Evolutionary conservation across 2,329 filamentous ascomycete genomes (phyloP).

Genomic region (Pezicula radicicola): DNA sequence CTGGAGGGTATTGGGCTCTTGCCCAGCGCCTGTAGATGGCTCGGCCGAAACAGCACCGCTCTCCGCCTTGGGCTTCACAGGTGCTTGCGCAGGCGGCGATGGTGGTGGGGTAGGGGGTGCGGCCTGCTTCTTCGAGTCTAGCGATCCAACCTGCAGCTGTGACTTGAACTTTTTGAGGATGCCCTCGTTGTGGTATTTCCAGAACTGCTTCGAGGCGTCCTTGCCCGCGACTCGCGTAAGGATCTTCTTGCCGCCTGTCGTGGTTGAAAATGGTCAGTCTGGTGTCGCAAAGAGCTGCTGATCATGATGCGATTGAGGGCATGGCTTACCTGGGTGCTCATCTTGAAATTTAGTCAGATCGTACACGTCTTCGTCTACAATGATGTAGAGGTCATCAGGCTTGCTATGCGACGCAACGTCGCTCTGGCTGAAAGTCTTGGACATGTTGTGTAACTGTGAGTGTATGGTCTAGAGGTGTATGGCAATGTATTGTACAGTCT

Average conservation of each 20-base stretch:
- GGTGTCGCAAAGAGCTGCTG: neutral
- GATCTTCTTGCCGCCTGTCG: slow-evolving; percentile 35
- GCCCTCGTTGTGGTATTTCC: slow-evolving; percentile 32
- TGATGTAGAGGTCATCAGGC: slow-evolving; percentile 78
- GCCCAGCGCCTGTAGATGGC: slow-evolving; percentile 39
- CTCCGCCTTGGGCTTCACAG: slow-evolving; percentile 56
- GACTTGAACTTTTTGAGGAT: slow-evolving; percentile 63
- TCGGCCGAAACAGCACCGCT: slow-evolving; percentile 47
- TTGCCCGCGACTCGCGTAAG: slow-evolving; percentile 30
- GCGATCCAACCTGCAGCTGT: slow-evolving; percentile 83
- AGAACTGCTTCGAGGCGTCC: slow-evolving; percentile 30
- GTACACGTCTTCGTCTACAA: slow-evolving; percentile 94
- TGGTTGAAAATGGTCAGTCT: slow-evolving; percentile 38
- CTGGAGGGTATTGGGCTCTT: slow-evolving; percentile 64
- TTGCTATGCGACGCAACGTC: slow-evolving; percentile 95
- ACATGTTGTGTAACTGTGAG: slow-evolving; percentile 53
- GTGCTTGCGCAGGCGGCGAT: slow-evolving; percentile 39
- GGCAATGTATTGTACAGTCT: no score
- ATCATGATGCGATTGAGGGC: neutral
- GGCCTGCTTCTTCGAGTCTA: slow-evolving; percentile 77
- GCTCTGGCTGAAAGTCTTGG: slow-evolving; percentile 76
- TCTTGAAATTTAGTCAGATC: slow-evolving; percentile 88
- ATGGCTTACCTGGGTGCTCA: slow-evolving; percentile 67
- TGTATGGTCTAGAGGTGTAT: no score
- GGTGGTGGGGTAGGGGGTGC: slow-evolving; percentile 48